phyloP scores from a whole-genome alignment of 148 eudicot species.

The Fallopia convolvulus region DNA sequence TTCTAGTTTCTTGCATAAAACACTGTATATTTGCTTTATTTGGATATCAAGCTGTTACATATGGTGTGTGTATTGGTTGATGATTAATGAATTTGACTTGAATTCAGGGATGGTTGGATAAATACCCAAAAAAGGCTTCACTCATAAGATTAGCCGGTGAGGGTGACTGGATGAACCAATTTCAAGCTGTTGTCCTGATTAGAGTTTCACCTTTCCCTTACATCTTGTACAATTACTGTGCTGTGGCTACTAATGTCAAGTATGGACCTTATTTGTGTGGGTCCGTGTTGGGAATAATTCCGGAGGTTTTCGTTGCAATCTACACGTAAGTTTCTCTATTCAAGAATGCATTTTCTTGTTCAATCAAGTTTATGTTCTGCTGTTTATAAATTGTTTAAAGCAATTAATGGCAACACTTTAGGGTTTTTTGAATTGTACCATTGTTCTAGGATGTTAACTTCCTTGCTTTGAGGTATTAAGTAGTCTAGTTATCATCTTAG shows the following conservation, averaged over 20 bases:
- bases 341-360: not conserved
- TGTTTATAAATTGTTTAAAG: not conserved
- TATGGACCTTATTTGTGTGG: constrained; percentile 78
- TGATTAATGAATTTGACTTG: not conserved
- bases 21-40: not conserved
- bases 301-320: constrained; percentile 80
- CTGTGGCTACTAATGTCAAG: constrained; percentile 82
- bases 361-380: not conserved
- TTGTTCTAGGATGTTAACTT: not conserved
- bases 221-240: constrained; percentile 72
- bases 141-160: constrained; percentile 85
- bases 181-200: constrained; percentile 68
- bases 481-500: not conserved
- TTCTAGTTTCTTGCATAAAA: constrained; percentile 1
- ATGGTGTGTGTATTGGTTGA: constrained; percentile 5
- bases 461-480: not conserved
- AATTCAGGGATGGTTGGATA: constrained; percentile 66
- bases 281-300: constrained; percentile 72
- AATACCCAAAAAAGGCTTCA: constrained; percentile 76
- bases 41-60: not conserved
- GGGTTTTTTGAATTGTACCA: not conserved
- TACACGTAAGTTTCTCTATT: constrained; percentile 60
- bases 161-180: constrained; percentile 71
- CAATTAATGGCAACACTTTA: not conserved
- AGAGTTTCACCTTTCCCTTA: constrained; percentile 96